Conservation (phyloP, 495 filamentous ascomycete species). For the Podospora anserina region DNA sequence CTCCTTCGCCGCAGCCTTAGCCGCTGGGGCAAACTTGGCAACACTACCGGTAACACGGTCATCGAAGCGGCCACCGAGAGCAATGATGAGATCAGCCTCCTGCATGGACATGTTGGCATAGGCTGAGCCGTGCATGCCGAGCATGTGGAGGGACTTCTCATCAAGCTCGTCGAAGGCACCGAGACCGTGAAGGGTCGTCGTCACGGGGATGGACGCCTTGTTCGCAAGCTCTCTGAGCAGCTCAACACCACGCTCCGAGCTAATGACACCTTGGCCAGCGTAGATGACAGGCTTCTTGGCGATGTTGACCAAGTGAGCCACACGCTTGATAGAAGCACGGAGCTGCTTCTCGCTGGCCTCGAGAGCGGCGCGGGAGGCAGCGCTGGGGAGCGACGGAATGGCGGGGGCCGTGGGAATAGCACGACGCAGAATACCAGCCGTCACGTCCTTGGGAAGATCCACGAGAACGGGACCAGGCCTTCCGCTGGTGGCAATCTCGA, state of each 20-base stretch:
- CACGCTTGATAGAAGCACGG: slow-evolving; percentile 56
- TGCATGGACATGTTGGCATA: slow-evolving; percentile 81
- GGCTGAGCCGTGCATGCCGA: slow-evolving; percentile 77
- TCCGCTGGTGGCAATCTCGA: slow-evolving; percentile 75
- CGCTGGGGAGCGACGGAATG: slow-evolving; percentile 64
- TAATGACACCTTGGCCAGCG: slow-evolving; percentile 67
- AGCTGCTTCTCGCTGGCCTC: slow-evolving; percentile 58
- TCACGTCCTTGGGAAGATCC: slow-evolving; percentile 77
- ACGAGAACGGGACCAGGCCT: slow-evolving; percentile 76
- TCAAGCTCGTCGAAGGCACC: slow-evolving; percentile 76
- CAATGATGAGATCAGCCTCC: slow-evolving; percentile 73
- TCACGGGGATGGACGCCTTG: slow-evolving; percentile 71
- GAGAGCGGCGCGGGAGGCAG: slow-evolving; percentile 63
- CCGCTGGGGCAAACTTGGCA: slow-evolving; percentile 64
- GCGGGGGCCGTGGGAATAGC: slow-evolving; percentile 66
- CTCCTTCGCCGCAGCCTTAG: slow-evolving; percentile 63
- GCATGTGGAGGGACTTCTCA: slow-evolving; percentile 74
- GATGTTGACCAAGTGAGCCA: slow-evolving; percentile 65
- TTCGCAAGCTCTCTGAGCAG: slow-evolving; percentile 67
- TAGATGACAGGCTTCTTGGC: slow-evolving; percentile 77
- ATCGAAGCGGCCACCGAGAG: slow-evolving; percentile 72
- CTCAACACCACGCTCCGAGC: slow-evolving; percentile 60
- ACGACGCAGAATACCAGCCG: slow-evolving; percentile 59
- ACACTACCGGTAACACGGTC: slow-evolving; percentile 69
- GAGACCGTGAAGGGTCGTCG: slow-evolving; percentile 73